Conservation (phyloP, 306 rosid genomes). For the Prosopis cineraria region DNA sequence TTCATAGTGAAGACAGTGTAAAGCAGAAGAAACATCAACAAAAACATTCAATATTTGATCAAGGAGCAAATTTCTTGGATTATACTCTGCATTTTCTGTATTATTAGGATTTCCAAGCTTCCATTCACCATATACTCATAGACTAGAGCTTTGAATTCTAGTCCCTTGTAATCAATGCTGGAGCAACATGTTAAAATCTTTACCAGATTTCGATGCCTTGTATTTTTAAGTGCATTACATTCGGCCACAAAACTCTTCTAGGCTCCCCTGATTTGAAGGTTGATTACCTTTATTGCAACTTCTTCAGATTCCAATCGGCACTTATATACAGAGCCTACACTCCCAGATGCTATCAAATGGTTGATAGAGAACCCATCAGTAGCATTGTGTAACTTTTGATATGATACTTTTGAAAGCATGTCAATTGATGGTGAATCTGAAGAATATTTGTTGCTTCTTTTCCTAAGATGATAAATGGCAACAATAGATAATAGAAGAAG, state of each 20-base stretch:
- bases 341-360: not conserved
- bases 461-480: not conserved
- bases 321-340: not conserved
- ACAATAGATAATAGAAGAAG: not conserved
- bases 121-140: not conserved
- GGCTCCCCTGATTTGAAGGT: not conserved
- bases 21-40: not conserved
- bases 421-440: not conserved
- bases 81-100: not conserved
- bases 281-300: not conserved
- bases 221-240: not conserved
- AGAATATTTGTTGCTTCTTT: not conserved
- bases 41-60: not conserved
- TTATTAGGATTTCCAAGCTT: not conserved
- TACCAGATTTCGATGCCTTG: not conserved
- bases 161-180: not conserved
- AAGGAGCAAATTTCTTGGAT: not conserved
- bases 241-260: not conserved
- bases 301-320: not conserved
- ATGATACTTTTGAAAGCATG: not conserved
- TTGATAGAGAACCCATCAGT: not conserved
- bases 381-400: not conserved
- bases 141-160: not conserved
- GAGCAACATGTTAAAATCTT: not conserved
- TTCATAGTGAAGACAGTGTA: not conserved